Conservation (phyloP, 2,329 filamentous ascomycete species). For the Phyllosticta citrichinensis region DNA sequence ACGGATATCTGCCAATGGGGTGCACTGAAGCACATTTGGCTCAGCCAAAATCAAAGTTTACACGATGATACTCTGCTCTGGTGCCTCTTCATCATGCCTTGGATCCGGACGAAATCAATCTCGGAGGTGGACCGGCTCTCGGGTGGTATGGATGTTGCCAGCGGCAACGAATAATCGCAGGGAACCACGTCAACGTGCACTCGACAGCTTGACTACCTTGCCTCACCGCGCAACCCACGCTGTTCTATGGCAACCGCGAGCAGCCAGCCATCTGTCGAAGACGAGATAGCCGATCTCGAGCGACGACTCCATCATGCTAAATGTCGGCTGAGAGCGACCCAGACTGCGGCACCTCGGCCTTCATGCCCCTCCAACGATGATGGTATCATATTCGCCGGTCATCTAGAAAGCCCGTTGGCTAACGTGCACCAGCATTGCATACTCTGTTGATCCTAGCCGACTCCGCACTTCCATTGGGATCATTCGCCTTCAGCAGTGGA, state of each 20-base stretch:
- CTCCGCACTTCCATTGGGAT: slow-evolving; percentile 70
- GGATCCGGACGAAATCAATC: background rate
- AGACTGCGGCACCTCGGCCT: slow-evolving; percentile 12
- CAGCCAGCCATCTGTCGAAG: slow-evolving; percentile 21
- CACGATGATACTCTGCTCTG: background rate
- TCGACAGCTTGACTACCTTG: background rate
- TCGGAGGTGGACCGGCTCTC: background rate
- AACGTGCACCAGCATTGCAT: slow-evolving; percentile 37
- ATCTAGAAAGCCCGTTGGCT: background rate
- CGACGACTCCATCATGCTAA: slow-evolving; percentile 37
- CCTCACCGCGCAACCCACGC: background rate
- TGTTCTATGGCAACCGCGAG: slow-evolving; percentile 19
- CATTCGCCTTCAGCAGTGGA: slow-evolving; percentile 78
- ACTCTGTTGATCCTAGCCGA: slow-evolving; percentile 69
- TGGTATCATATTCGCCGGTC: slow-evolving; percentile 11
- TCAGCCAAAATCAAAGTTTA: background rate
- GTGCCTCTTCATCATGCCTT: background rate
- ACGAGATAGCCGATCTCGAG: slow-evolving; percentile 53
- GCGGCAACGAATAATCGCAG: background rate
- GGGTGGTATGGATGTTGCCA: background rate
- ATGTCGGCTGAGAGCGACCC: slow-evolving; percentile 31
- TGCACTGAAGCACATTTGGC: background rate
- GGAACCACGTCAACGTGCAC: background rate
- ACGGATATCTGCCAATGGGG: background rate
- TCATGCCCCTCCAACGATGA: slow-evolving; percentile 11